phyloP scores from a whole-genome alignment of 441 rosid species.

The Manihot esculenta region DNA sequence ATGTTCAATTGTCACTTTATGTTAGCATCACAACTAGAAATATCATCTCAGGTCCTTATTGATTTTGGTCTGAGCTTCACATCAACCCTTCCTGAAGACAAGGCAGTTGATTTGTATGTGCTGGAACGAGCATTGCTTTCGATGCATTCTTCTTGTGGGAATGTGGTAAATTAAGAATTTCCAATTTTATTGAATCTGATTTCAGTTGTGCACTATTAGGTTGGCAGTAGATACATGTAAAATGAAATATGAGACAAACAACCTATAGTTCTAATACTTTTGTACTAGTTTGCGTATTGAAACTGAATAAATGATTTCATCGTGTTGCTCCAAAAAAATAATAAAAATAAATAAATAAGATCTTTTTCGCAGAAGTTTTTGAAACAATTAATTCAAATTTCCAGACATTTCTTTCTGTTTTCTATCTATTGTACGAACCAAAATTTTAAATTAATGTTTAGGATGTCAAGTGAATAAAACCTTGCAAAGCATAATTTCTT shows the following conservation, averaged over 20 bases:
- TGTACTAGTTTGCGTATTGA: neutral
- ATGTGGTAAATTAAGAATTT: conserved; percentile 63
- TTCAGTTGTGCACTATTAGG: neutral
- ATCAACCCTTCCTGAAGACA: conserved; percentile 89
- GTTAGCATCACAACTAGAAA: conserved; percentile 14
- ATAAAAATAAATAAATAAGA: too few species aligned
- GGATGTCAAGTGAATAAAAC: neutral
- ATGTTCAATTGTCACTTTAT: neutral
- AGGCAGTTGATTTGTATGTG: conserved; percentile 91
- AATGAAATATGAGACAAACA: neutral
- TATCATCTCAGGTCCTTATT: conserved; percentile 63
- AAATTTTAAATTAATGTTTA: neutral
- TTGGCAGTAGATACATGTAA: neutral
- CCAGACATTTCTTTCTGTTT: neutral
- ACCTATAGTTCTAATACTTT: neutral
- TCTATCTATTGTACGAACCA: neutral
- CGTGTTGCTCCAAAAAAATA: too few species aligned
- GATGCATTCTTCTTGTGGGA: conserved; percentile 93
- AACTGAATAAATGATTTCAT: too few species aligned
- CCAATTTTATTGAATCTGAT: neutral
- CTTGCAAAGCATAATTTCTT: conserved; percentile 5
- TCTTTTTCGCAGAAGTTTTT: neutral
- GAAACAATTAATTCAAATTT: neutral
- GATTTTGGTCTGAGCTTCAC: conserved; percentile 96
- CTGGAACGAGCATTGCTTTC: conserved; percentile 91